Evolutionary conservation across 495 filamentous ascomycete species (phyloP).

Genomic region (Tuber melanosporum): DNA sequence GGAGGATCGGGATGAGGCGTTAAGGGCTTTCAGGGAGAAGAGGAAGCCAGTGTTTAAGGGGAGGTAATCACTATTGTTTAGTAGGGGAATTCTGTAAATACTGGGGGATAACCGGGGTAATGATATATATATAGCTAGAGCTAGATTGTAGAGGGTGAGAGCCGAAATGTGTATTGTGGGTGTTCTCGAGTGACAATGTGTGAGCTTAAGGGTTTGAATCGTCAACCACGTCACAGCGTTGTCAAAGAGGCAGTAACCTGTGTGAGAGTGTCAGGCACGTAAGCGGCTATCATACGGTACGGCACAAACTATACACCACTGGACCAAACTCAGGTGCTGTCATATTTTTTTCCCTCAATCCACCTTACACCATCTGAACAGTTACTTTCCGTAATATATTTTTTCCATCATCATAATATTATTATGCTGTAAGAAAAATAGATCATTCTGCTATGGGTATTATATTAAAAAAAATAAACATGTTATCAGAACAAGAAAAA

Average conservation of each 20-base stretch:
- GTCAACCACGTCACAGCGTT: neutral
- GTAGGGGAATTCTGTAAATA: neutral
- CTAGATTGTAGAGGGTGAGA: neutral
- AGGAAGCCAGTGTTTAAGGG: slow-evolving; percentile 79
- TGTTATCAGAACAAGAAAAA: too few species aligned
- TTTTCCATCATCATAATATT: too few species aligned
- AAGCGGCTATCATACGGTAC: too few species aligned
- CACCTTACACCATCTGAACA: too few species aligned
- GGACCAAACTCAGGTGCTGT: too few species aligned
- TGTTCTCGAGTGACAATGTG: neutral
- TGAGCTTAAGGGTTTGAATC: neutral
- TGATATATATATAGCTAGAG: neutral
- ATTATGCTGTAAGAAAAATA: too few species aligned
- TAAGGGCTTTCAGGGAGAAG: slow-evolving; percentile 84
- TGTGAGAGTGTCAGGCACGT: neutral
- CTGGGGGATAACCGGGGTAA: neutral
- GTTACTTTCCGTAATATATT: too few species aligned
- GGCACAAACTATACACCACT: neutral
- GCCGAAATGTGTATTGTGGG: neutral
- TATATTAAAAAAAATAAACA: too few species aligned
- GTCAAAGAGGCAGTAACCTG: too few species aligned
- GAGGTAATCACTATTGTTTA: slow-evolving; percentile 4
- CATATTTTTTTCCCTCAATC: too few species aligned
- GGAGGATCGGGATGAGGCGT: slow-evolving; percentile 77
- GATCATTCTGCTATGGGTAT: too few species aligned